phyloP scores from a whole-genome alignment of 176 grass and related monocot genomes.

The Phoenix dactylifera region DNA sequence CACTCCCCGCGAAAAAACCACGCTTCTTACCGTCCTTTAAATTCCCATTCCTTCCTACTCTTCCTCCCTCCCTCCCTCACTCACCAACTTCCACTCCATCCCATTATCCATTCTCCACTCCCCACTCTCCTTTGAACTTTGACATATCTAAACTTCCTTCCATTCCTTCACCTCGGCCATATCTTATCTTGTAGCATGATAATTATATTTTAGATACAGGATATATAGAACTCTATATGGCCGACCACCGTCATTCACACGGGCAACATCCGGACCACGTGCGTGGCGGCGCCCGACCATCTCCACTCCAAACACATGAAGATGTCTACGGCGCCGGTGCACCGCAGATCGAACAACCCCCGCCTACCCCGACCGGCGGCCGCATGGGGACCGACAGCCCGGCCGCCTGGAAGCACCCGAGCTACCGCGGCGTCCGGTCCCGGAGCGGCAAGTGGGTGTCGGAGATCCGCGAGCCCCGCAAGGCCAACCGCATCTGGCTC shows the following conservation, averaged over 20 bases:
- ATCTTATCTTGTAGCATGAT: too few species aligned
- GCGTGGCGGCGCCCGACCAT: neutral
- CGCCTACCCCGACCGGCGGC: neutral
- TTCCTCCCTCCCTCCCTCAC: neutral
- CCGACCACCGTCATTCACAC: neutral
- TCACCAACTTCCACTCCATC: conserved; percentile 8
- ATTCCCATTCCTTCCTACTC: conserved; percentile 2
- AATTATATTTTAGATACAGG: neutral
- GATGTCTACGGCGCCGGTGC: neutral
- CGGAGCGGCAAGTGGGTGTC: conserved; percentile 97
- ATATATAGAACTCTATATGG: neutral
- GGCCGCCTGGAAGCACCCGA: conserved; percentile 44
- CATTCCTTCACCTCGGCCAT: too few species aligned
- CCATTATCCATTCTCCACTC: neutral
- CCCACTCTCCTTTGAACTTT: neutral
- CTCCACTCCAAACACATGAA: neutral
- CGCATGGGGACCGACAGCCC: conserved; percentile 34
- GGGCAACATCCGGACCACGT: neutral
- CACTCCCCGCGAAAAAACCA: conserved; percentile 24
- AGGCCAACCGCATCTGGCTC: conserved; percentile 86
- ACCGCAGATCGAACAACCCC: neutral
- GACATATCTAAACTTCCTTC: neutral
- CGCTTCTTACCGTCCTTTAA: conserved; percentile 47
- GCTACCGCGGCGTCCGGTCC: conserved; percentile 79
- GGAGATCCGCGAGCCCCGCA: conserved; percentile 91